Evolutionary conservation across 306 rosid species (phyloP).

Genomic region (Sophora flavescens): DNA sequence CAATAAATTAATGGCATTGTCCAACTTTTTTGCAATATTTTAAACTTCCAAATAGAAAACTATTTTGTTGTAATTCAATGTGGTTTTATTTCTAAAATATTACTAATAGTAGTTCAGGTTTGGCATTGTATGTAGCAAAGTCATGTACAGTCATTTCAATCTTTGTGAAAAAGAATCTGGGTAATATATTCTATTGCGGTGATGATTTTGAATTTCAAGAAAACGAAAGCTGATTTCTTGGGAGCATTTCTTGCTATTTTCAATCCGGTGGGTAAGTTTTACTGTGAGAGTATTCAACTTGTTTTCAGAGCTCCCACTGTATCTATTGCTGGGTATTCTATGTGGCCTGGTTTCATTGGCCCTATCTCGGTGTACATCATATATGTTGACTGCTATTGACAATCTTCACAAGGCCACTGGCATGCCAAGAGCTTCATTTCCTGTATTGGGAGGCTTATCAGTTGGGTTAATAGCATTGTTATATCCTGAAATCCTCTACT

Average conservation of each 20-base stretch:
- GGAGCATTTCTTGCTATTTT: constrained; percentile 36
- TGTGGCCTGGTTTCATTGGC: constrained; percentile 87
- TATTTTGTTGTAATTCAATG: background rate
- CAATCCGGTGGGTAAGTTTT: constrained; percentile 45
- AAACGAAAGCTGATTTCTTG: constrained; percentile 6
- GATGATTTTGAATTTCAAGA: constrained; percentile 34
- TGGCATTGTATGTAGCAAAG: constrained; percentile 18
- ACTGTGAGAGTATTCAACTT: constrained; percentile 54
- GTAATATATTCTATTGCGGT: constrained; percentile 27
- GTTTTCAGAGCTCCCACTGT: constrained; percentile 95
- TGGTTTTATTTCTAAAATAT: constrained; percentile 20
- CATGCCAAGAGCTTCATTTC: constrained; percentile 67
- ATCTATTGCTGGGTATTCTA: constrained; percentile 85
- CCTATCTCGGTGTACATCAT: constrained; percentile 84
- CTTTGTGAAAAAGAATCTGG: constrained; percentile 17
- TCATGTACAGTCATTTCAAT: background rate
- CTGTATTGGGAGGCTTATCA: constrained; percentile 84
- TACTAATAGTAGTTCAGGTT: constrained; percentile 12
- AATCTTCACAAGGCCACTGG: constrained; percentile 67
- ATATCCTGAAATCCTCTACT: constrained; percentile 92
- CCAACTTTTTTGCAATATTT: constrained; percentile 26
- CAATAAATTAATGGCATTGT: constrained; percentile 24
- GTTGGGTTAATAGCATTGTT: constrained; percentile 86
- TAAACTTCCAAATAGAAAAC: background rate
- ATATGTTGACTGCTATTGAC: constrained; percentile 65